A percentile compares a stretch with the other conserved stretches of the same genome.
phyloP scores from a whole-genome alignment of 129 eudicot species.

The Smallanthus sonchifolius region DNA sequence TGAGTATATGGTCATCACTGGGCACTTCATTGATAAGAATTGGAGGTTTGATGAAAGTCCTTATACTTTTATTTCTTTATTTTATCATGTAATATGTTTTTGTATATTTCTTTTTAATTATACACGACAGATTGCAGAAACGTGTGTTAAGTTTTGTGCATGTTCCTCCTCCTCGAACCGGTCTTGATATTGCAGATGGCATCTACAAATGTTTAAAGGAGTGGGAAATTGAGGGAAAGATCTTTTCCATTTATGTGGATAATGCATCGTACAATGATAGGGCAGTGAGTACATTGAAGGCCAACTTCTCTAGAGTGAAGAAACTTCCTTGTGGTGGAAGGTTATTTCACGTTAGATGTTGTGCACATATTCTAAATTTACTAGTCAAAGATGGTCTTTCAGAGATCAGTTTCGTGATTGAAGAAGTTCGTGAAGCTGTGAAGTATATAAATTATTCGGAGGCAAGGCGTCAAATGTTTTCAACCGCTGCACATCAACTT shows the following conservation, averaged over 20 bases:
- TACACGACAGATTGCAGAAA: not conserved
- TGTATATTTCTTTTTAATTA: too few relatives aligned
- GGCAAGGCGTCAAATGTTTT: not conserved
- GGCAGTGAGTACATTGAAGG: not conserved
- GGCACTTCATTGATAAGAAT: too few relatives aligned
- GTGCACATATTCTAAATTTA: not conserved
- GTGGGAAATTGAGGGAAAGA: too few relatives aligned
- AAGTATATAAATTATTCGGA: not conserved
- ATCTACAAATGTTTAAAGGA: too few relatives aligned
- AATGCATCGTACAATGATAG: too few relatives aligned
- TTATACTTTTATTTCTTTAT: too few relatives aligned
- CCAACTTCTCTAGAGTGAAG: not conserved
- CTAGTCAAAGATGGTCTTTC: not conserved
- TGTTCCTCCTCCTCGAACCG: constrained; percentile 1
- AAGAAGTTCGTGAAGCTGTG: constrained; percentile 2
- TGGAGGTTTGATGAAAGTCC: too few relatives aligned
- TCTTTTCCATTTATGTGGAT: too few relatives aligned
- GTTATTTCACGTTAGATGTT: not conserved
- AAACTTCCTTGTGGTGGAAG: constrained; percentile 4
- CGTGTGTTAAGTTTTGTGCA: constrained; percentile 6
- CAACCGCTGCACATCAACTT: not conserved
- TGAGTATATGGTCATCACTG: too few relatives aligned
- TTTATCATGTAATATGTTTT: too few relatives aligned
- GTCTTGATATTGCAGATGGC: too few relatives aligned
- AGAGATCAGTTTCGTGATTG: not conserved